Conservation (phyloP, 1,284 basidiomycete species). For the Ceratobasidium sp. region DNA sequence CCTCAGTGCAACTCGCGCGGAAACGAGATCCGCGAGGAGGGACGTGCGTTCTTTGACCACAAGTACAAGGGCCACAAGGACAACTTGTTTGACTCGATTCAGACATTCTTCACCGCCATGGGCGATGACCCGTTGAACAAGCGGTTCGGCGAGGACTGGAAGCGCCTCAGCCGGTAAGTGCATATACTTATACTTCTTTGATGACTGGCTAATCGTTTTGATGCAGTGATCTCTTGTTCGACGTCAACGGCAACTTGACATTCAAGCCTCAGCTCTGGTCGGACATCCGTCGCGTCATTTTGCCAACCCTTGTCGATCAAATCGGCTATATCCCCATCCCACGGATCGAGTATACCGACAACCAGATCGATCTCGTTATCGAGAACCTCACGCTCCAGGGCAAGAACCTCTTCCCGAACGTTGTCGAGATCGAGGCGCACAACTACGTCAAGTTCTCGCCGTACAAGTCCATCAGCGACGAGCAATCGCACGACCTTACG, state of each 20-base stretch:
- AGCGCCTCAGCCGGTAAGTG: constrained; percentile 69
- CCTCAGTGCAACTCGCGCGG: constrained; percentile 78
- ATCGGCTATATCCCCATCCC: constrained; percentile 93
- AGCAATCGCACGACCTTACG: constrained; percentile 76
- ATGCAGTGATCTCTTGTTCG: constrained; percentile 78
- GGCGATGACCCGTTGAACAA: constrained; percentile 86
- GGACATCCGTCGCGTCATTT: constrained; percentile 83
- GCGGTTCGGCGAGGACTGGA: constrained; percentile 86
- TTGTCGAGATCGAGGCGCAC: constrained; percentile 83
- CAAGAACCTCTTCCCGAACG: constrained; percentile 81
- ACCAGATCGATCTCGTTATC: constrained; percentile 86
- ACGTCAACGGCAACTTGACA: constrained; percentile 80
- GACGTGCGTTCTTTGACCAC: constrained; percentile 83
- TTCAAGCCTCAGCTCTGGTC: constrained; percentile 92
- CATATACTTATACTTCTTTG: background rate
- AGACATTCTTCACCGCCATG: constrained; percentile 85
- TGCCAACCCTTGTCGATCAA: constrained; percentile 83
- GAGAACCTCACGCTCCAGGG: constrained; percentile 94
- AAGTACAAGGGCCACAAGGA: constrained; percentile 91
- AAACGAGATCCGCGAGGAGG: constrained; percentile 71
- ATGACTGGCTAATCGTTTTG: background rate
- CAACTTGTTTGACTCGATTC: constrained; percentile 76
- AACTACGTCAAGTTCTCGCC: constrained; percentile 89
- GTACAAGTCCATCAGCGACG: constrained; percentile 72
- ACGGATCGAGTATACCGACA: constrained; percentile 91